Evolutionary conservation across 768 basidiomycete species (phyloP).

Genomic region (Dioszegia aurantiaca): DNA sequence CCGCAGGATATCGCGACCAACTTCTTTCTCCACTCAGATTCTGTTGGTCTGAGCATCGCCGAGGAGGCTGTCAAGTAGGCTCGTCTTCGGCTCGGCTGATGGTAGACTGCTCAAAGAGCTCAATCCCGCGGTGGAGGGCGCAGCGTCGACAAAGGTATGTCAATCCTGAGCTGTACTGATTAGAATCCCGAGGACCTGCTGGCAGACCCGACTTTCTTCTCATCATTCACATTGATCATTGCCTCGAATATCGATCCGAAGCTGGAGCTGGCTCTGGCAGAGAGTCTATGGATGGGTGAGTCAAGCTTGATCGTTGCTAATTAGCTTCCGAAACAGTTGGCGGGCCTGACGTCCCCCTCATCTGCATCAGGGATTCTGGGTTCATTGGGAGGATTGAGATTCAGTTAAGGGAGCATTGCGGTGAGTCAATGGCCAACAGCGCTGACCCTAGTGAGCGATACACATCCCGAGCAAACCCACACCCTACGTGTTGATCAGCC

Average conservation of each 20-base stretch:
- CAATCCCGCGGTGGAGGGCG: slow-evolving; percentile 78
- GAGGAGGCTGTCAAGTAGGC: slow-evolving; percentile 65
- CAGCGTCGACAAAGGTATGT: slow-evolving; percentile 59
- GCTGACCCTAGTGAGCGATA: slow-evolving; percentile 69
- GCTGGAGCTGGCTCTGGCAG: slow-evolving; percentile 62
- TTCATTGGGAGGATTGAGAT: slow-evolving; percentile 85
- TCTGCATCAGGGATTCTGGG: slow-evolving; percentile 78
- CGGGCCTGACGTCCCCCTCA: slow-evolving; percentile 59
- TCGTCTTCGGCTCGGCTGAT: background rate
- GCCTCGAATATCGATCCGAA: slow-evolving; percentile 70
- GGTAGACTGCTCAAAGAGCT: slow-evolving; percentile 67
- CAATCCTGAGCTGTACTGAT: background rate
- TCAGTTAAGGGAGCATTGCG: slow-evolving; percentile 82
- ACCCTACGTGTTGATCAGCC: slow-evolving; percentile 80
- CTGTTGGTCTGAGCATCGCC: slow-evolving; percentile 76
- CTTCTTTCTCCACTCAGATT: slow-evolving; percentile 83
- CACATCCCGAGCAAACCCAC: slow-evolving; percentile 67
- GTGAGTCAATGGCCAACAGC: slow-evolving; percentile 55
- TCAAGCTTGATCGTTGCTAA: slow-evolving; percentile 1
- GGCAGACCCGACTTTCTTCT: slow-evolving; percentile 59
- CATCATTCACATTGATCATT: slow-evolving; percentile 74
- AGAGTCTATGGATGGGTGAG: slow-evolving; percentile 62
- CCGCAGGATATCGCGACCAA: slow-evolving; percentile 87
- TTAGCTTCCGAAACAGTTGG: slow-evolving; percentile 56
- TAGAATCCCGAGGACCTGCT: slow-evolving; percentile 62